Evolutionary conservation across 2,329 filamentous ascomycete species (phyloP).

Genomic region (Chaetoscypha palmicola): DNA sequence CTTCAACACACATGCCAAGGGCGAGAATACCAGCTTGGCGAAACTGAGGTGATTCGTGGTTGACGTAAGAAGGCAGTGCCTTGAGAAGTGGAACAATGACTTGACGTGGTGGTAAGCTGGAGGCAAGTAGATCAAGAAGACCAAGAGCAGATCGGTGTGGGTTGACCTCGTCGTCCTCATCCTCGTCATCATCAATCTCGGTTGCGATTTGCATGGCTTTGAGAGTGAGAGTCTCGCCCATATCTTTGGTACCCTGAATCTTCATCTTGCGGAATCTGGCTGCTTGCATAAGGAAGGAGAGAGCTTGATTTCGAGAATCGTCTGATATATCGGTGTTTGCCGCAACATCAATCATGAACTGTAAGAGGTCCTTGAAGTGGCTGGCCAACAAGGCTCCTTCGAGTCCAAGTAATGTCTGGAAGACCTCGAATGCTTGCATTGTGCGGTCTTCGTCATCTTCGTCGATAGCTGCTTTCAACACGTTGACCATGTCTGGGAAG

Average conservation of each 20-base stretch:
- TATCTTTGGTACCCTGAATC: constrained; percentile 77
- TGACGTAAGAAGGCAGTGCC: constrained; percentile 75
- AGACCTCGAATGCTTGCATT: constrained; percentile 89
- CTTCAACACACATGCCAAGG: constrained; percentile 90
- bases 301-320: constrained; percentile 80
- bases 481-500: constrained; percentile 80
- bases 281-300: constrained; percentile 89
- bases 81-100: constrained; percentile 89
- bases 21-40: constrained; percentile 87
- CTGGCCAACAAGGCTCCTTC: constrained; percentile 75
- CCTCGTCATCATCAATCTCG: constrained; percentile 72
- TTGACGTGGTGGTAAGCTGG: constrained; percentile 83
- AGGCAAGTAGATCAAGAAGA: constrained; percentile 82
- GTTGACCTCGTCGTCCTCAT: constrained; percentile 70
- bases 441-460: constrained; percentile 77
- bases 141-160: constrained; percentile 79
- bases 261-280: constrained; percentile 92
- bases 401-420: constrained; percentile 89
- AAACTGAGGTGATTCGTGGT: constrained; percentile 65
- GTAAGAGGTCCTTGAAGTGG: constrained; percentile 83
- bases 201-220: constrained; percentile 85
- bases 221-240: constrained; percentile 80
- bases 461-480: constrained; percentile 78
- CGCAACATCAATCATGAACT: constrained; percentile 88
- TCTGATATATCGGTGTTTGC: constrained; percentile 71